Percentiles rank a stretch among this genome's conserved stretches.
These are phyloP conservation scores for Nidula microcarpa DNA, from an alignment of 768 basidiomycete genomes.

Conservation along the genomic window DNA sequence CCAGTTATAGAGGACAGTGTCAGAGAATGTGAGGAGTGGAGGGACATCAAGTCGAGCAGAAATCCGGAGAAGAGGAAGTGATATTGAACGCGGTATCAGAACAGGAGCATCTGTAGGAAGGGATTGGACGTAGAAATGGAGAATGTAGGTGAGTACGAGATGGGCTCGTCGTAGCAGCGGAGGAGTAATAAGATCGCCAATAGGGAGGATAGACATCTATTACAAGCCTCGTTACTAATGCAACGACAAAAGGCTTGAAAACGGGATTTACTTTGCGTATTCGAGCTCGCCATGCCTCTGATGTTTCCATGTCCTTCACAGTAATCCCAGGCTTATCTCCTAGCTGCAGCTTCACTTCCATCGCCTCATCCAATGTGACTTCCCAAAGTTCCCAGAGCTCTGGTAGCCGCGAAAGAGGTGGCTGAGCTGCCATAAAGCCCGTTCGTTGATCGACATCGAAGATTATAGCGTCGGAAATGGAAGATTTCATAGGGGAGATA, in stretches of 20 bases:
- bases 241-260: conserved; percentile 1
- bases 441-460: conserved; percentile 91
- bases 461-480: conserved; percentile 48
- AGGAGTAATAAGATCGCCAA: conserved; percentile 46
- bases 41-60: conserved; percentile 75
- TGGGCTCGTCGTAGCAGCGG: conserved; percentile 70
- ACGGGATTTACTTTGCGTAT: conserved; percentile 43
- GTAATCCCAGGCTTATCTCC: conserved; percentile 49
- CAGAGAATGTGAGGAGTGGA: conserved; percentile 89
- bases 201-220: conserved; percentile 54
- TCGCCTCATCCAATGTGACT: conserved; percentile 45
- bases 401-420: conserved; percentile 64
- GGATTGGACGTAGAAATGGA: conserved; percentile 81
- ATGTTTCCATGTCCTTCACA: conserved; percentile 33
- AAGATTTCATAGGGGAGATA: conserved; percentile 37
- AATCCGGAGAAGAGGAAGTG: conserved; percentile 75
- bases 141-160: conserved; percentile 69
- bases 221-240: not conserved
- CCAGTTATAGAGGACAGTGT: conserved; percentile 94
- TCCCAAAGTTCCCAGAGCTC: conserved; percentile 74
- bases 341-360: conserved; percentile 47
- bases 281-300: conserved; percentile 49
- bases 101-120: conserved; percentile 47
- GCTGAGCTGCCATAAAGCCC: conserved; percentile 86
- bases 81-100: conserved; percentile 69